Evolutionary conservation across 257 asterid species (phyloP).

Genomic region (Voacanga thouarsii): DNA sequence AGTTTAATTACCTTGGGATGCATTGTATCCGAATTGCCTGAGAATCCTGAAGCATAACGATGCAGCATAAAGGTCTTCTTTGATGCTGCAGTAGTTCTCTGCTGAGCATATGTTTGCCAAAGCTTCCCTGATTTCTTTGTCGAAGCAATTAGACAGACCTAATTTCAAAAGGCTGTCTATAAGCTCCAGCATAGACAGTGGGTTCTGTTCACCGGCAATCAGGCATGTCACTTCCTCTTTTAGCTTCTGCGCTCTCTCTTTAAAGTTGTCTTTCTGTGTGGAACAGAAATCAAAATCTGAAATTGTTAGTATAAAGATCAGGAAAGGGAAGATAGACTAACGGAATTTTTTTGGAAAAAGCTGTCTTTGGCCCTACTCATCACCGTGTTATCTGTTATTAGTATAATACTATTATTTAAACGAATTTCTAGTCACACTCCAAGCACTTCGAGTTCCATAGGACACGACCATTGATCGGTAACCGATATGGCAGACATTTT

Average conservation of each 20-base stretch:
- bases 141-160: constrained; percentile 37
- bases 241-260: constrained; percentile 29
- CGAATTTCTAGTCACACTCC: no score
- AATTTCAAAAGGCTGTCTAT: constrained; percentile 39
- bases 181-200: constrained; percentile 34
- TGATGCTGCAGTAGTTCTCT: not conserved
- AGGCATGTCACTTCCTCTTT: constrained; percentile 27
- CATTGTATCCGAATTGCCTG: constrained; percentile 51
- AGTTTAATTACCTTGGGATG: constrained; percentile 41
- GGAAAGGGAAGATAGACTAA: no score
- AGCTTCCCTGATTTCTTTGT: constrained; percentile 30
- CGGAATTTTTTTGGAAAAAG: no score
- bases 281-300: not conserved
- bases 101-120: constrained; percentile 10
- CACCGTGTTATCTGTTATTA: no score
- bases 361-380: no score
- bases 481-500: no score
- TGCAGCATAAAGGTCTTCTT: constrained; percentile 30
- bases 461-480: no score
- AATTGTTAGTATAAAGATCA: no score
- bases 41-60: constrained; percentile 46
- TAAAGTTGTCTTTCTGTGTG: constrained; percentile 32
- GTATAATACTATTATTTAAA: no score
- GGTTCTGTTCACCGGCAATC: constrained; percentile 18
- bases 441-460: no score